phyloP scores from a whole-genome alignment of 495 filamentous ascomycete species.

The Podospora appendiculata region DNA sequence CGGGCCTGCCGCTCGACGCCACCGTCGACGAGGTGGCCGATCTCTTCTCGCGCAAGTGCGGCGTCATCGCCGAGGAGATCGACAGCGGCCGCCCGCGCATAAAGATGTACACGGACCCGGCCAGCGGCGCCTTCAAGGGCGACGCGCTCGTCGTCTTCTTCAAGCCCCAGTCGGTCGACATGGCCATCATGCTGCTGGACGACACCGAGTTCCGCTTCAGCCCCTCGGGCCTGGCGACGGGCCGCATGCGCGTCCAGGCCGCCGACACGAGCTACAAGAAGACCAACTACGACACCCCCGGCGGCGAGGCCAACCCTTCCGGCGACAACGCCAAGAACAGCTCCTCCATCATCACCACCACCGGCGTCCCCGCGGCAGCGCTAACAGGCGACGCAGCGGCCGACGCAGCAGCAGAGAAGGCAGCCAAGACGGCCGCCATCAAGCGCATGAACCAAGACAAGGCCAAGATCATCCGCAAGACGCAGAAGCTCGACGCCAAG shows the following conservation, averaged over 20 bases:
- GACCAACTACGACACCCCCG: constrained; percentile 32
- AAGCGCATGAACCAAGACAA: constrained; percentile 55
- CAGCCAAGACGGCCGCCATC: neutral
- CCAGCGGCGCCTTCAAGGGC: constrained; percentile 79
- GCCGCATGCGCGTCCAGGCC: constrained; percentile 70
- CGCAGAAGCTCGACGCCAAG: constrained; percentile 80
- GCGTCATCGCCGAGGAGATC: constrained; percentile 90
- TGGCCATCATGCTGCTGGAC: constrained; percentile 87
- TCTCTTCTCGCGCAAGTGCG: constrained; percentile 77
- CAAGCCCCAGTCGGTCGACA: constrained; percentile 78
- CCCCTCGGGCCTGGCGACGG: constrained; percentile 33
- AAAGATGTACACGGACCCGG: constrained; percentile 80
- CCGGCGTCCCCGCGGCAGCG: neutral
- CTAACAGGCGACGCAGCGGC: too few species aligned
- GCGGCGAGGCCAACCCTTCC: neutral
- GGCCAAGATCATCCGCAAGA: constrained; percentile 80
- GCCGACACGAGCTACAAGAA: constrained; percentile 90
- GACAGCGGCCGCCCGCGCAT: constrained; percentile 79
- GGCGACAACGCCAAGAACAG: constrained; percentile 24
- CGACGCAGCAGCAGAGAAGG: neutral
- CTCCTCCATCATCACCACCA: neutral
- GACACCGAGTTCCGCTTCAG: constrained; percentile 77
- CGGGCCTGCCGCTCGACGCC: constrained; percentile 70
- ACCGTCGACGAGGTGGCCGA: constrained; percentile 71
- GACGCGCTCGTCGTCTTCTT: constrained; percentile 92